Conservation (phyloP, 2,329 filamentous ascomycete genomes). For the Aspergillus fumigatus region DNA sequence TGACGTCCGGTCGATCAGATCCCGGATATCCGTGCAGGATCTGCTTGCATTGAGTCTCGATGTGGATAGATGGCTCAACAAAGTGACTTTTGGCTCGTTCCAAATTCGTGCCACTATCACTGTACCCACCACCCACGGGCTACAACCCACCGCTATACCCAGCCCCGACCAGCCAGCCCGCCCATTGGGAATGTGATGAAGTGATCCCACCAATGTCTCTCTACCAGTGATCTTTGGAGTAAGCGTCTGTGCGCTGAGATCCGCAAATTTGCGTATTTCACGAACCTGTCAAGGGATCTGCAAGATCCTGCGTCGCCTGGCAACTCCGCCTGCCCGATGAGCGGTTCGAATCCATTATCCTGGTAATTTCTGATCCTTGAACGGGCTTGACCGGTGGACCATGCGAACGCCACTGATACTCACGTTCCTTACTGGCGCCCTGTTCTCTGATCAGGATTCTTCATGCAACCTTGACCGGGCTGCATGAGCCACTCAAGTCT, state of each 20-base stretch:
- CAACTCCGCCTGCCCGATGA: not conserved
- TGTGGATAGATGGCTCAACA: not conserved
- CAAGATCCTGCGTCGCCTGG: not conserved
- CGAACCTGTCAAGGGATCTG: not conserved
- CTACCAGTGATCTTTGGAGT: not conserved
- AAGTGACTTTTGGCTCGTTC: not conserved
- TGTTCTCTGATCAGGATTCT: constrained; percentile 8
- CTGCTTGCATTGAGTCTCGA: not conserved
- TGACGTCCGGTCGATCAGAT: not conserved
- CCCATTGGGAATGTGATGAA: not conserved
- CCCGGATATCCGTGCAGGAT: not conserved
- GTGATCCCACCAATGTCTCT: not conserved
- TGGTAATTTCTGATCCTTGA: not conserved
- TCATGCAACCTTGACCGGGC: constrained; percentile 9
- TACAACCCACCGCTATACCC: not conserved
- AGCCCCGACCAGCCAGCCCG: not conserved
- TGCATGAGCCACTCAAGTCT: constrained; percentile 10
- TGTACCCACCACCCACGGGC: not conserved
- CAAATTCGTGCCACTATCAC: not conserved
- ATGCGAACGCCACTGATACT: constrained; percentile 13
- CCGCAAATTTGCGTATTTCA: not conserved
- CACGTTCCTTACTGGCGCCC: constrained; percentile 10
- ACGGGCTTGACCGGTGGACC: constrained; percentile 9
- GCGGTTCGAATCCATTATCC: not conserved
- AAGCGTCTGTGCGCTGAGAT: not conserved